Conservation (phyloP, 2,329 filamentous ascomycete genomes). For the Trichoderma oligosporum region DNA sequence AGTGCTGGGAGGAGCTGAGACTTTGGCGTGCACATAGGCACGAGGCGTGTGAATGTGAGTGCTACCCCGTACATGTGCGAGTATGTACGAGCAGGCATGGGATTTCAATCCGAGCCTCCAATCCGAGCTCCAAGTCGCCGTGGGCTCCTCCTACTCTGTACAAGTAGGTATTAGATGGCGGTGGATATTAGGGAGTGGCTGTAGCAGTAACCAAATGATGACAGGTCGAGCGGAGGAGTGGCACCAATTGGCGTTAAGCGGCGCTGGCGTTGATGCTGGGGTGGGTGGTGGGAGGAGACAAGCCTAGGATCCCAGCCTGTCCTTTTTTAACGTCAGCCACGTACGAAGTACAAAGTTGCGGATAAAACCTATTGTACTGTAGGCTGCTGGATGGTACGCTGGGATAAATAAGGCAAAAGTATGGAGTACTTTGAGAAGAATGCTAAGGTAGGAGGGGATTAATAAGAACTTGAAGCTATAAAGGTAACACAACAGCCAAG, state of each 20-base stretch:
- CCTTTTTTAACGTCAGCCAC: background rate
- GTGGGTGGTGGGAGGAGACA: background rate
- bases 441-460: too few species aligned
- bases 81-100: constrained; percentile 7
- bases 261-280: constrained; percentile 17
- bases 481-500: too few species aligned
- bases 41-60: constrained; percentile 15
- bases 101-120: background rate
- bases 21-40: constrained; percentile 13
- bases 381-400: too few species aligned
- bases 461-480: too few species aligned
- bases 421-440: too few species aligned
- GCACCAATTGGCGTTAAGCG: constrained; percentile 21
- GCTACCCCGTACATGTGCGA: constrained; percentile 12
- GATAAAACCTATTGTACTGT: too few species aligned
- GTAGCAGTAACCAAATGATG: constrained; percentile 20
- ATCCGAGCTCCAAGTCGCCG: background rate
- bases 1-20: constrained; percentile 11
- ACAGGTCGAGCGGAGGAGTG: constrained; percentile 21
- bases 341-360: too few species aligned
- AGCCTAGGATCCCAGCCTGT: background rate
- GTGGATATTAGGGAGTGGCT: constrained; percentile 19
- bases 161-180: background rate
- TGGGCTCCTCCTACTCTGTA: background rate
- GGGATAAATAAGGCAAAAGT: background rate